Evolutionary conservation across 1,139 yeast genomes (phyloP).

Genomic region (Hemisphaericaspora xylofermentans): DNA sequence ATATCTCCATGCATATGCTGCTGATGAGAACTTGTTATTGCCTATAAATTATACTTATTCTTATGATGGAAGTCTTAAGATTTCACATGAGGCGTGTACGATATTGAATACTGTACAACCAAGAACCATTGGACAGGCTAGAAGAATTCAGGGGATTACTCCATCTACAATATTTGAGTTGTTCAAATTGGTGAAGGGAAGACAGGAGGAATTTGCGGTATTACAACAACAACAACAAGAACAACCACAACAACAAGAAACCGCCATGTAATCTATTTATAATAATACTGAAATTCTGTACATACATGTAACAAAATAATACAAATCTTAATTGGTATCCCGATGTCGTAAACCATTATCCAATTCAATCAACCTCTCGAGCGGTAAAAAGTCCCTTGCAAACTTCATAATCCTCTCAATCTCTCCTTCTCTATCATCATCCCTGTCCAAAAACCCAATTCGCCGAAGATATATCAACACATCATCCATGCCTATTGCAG

Average conservation of each 20-base stretch:
- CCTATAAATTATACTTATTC: constrained; percentile 68
- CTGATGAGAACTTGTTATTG: constrained; percentile 72
- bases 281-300: constrained; percentile 1
- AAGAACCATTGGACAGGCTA: constrained; percentile 88
- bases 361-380: constrained; percentile 35
- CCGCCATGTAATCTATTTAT: constrained; percentile 1
- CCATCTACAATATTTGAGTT: constrained; percentile 80
- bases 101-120: constrained; percentile 78
- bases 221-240: no score
- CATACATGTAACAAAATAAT: background rate
- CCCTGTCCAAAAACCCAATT: constrained; percentile 25
- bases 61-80: constrained; percentile 38
- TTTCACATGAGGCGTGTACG: constrained; percentile 75
- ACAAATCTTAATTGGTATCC: background rate
- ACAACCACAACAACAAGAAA: no score
- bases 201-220: constrained; percentile 20
- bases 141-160: constrained; percentile 91
- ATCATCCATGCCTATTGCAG: constrained; percentile 33
- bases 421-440: constrained; percentile 18
- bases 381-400: constrained; percentile 38
- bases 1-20: constrained; percentile 71
- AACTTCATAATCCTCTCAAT: constrained; percentile 28
- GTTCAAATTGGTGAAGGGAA: constrained; percentile 43
- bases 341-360: constrained; percentile 29
- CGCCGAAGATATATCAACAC: constrained; percentile 36